These are phyloP conservation scores for Herpetospermum pedunculosum DNA, from an alignment of 306 rosid species.

Conservation along the genomic window DNA sequence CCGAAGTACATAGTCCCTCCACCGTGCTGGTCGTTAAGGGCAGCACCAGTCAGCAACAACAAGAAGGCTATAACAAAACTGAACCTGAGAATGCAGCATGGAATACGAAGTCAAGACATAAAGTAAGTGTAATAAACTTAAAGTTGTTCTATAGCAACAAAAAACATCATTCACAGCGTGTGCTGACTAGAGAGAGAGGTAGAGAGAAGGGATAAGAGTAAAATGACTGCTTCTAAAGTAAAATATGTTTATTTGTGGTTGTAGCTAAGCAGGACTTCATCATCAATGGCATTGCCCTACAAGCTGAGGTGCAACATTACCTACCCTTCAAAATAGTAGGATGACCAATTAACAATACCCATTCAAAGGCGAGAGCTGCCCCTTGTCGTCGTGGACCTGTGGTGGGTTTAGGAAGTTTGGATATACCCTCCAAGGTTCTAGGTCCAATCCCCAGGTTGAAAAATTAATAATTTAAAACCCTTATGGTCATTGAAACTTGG, in stretches of 20 bases:
- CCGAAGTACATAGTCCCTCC: conserved; percentile 56
- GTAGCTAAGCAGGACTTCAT: not conserved
- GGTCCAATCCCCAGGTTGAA: not conserved
- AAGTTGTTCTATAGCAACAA: not conserved
- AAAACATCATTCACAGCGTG: not conserved
- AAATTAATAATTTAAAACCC: not conserved
- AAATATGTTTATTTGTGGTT: not conserved
- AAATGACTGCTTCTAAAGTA: not conserved
- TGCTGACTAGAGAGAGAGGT: not conserved
- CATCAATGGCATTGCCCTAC: not conserved
- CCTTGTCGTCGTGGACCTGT: not conserved
- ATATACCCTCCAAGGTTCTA: not conserved
- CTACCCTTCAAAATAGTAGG: not conserved
- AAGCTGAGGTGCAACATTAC: not conserved
- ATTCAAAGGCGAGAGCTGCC: not conserved
- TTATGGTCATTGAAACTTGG: not conserved
- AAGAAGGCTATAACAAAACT: conserved; percentile 59
- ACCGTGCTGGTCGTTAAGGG: conserved; percentile 56
- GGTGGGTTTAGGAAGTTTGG: not conserved
- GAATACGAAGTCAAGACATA: not conserved
- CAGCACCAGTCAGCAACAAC: conserved; percentile 64
- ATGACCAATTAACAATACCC: not conserved
- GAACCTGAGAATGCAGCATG: conserved; percentile 41
- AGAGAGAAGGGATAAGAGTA: not conserved
- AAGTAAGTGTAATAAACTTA: not conserved